phyloP scores from a whole-genome alignment of 2,329 filamentous ascomycete genomes.

The Plectosphaerella sp. region DNA sequence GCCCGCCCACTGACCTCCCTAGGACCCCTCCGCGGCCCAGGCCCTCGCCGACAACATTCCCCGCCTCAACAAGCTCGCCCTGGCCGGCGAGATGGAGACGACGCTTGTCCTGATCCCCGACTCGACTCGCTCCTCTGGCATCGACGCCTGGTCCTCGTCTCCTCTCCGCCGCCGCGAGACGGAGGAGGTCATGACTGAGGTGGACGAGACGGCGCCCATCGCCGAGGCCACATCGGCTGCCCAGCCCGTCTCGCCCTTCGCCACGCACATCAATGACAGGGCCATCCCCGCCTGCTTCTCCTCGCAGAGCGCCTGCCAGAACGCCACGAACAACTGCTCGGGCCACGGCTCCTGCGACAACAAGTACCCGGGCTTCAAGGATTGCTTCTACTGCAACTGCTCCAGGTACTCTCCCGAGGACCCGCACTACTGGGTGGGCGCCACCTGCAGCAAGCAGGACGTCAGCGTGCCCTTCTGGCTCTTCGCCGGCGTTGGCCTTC shows the following conservation, averaged over 20 bases:
- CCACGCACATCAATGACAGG: constrained; percentile 12
- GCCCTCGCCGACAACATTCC: constrained; percentile 39
- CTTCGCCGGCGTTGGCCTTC: constrained; percentile 68
- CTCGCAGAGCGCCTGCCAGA: constrained; percentile 62
- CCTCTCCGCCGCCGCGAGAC: constrained; percentile 39
- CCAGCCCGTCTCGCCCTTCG: constrained; percentile 14
- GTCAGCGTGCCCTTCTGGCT: constrained; percentile 87
- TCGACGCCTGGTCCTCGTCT: constrained; percentile 34
- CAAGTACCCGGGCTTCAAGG: constrained; percentile 48
- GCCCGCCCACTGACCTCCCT: not conserved
- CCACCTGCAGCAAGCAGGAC: constrained; percentile 87
- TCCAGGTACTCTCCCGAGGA: constrained; percentile 15
- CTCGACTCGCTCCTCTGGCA: constrained; percentile 29
- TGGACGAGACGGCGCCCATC: constrained; percentile 14
- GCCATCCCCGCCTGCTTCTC: constrained; percentile 72
- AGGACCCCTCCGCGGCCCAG: constrained; percentile 30
- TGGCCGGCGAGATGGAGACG: constrained; percentile 49
- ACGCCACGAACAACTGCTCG: constrained; percentile 72
- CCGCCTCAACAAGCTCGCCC: constrained; percentile 39
- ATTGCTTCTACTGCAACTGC: constrained; percentile 80
- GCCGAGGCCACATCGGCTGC: constrained; percentile 4
- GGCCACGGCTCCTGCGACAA: constrained; percentile 74
- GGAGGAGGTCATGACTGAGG: constrained; percentile 39
- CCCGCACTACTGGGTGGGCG: constrained; percentile 67
- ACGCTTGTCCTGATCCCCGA: constrained; percentile 52